phyloP scores from a whole-genome alignment of 2,329 filamentous ascomycete genomes.

The Dactylonectria macrodidyma region DNA sequence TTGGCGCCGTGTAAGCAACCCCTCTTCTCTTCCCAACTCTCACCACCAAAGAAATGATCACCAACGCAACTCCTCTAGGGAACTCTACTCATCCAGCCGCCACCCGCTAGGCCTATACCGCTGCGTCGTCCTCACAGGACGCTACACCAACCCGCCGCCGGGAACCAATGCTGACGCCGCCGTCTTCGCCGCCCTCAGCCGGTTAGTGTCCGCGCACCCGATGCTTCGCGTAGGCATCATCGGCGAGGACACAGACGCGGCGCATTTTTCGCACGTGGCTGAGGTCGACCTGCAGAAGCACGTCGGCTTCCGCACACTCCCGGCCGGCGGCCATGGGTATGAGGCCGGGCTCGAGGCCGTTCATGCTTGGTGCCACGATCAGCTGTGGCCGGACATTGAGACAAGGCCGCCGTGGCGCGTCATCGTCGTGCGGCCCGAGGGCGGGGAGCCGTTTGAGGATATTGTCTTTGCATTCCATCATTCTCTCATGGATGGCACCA shows the following conservation, averaged over 20 bases:
- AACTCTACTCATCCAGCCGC: constrained; percentile 62
- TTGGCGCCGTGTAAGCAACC: constrained; percentile 46
- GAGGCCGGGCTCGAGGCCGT: constrained; percentile 51
- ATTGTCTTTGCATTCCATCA: constrained; percentile 68
- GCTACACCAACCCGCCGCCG: constrained; percentile 52
- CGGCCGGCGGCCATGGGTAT: constrained; percentile 43
- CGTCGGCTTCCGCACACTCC: constrained; percentile 53
- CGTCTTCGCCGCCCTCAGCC: constrained; percentile 57
- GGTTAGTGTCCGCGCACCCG: constrained; percentile 60
- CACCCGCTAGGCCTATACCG: constrained; percentile 64
- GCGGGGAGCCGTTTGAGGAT: constrained; percentile 51
- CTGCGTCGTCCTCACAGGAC: constrained; percentile 62
- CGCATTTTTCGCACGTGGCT: constrained; percentile 61
- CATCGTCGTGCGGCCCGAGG: constrained; percentile 51
- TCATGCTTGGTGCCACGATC: constrained; percentile 58
- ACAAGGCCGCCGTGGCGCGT: constrained; percentile 64
- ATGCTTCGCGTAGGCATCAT: constrained; percentile 65
- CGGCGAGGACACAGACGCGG: constrained; percentile 58
- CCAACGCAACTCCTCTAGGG: constrained; percentile 52
- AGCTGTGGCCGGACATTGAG: constrained; percentile 58
- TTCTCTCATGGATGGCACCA: constrained; percentile 66
- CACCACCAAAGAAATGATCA: background rate
- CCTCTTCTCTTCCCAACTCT: background rate
- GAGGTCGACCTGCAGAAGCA: constrained; percentile 61
- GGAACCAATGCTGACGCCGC: constrained; percentile 7